Percentiles rank a stretch among this genome's conserved stretches.
These are phyloP conservation scores for Arthrinium puccinioides DNA, from an alignment of 2,329 filamentous ascomycete genomes.

Conservation along the genomic window DNA sequence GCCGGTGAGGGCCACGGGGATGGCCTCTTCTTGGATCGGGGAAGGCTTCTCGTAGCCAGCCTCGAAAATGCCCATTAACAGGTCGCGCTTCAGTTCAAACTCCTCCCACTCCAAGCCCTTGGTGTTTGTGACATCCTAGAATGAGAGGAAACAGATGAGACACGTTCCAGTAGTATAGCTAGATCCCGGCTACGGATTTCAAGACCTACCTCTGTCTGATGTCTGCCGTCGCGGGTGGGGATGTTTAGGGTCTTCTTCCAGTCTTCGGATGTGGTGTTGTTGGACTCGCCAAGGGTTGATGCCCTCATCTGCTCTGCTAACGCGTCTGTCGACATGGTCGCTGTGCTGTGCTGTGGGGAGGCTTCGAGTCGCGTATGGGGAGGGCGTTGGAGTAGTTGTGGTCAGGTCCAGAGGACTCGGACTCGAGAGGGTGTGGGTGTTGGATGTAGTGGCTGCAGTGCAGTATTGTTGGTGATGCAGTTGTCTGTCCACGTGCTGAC, in stretches of 20 bases:
- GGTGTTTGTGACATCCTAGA: constrained; percentile 91
- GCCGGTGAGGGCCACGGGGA: constrained; percentile 90
- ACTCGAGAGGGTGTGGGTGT: too few species aligned
- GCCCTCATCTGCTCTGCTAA: constrained; percentile 25
- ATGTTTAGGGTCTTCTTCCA: constrained; percentile 71
- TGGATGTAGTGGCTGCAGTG: too few species aligned
- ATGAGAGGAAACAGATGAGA: not conserved
- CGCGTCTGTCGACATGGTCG: constrained; percentile 24
- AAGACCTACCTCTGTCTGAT: constrained; percentile 70
- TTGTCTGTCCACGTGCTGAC: too few species aligned
- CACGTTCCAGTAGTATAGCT: not conserved
- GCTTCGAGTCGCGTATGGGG: too few species aligned
- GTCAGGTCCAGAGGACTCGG: too few species aligned
- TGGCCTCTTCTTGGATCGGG: constrained; percentile 98
- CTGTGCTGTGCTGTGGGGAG: too few species aligned
- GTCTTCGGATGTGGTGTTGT: constrained; percentile 38
- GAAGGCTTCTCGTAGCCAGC: constrained; percentile 98
- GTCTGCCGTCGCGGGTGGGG: constrained; percentile 66
- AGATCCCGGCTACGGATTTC: not conserved
- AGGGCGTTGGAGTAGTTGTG: constrained; percentile 22
- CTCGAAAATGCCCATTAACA: constrained; percentile 99
- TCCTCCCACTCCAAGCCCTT: constrained; percentile 98
- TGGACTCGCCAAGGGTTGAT: constrained; percentile 38
- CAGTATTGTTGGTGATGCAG: too few species aligned
- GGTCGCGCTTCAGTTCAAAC: constrained; percentile 86